Evolutionary conservation across 441 rosid genomes (phyloP).

Genomic region (Populus hybrid): DNA sequence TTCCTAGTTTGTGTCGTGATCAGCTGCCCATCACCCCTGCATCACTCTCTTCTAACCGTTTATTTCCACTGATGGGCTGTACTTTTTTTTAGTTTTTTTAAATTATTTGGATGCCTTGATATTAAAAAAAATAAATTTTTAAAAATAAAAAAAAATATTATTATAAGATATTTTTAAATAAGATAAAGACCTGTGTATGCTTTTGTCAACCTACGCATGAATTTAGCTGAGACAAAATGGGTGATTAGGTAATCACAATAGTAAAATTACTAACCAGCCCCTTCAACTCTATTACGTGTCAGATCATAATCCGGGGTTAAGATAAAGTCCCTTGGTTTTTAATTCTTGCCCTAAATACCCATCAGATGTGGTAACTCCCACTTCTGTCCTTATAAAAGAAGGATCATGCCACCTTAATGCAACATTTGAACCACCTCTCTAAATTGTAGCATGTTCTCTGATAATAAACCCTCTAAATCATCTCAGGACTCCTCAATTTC

Average conservation of each 20-base stretch:
- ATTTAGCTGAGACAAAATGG: not conserved
- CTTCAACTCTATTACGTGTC: conserved; percentile 7
- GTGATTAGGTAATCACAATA: not conserved
- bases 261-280: conserved; percentile 24
- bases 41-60: not conserved
- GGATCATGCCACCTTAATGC: conserved; percentile 31
- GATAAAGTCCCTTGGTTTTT: no score
- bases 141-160: no score
- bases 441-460: conserved; percentile 14
- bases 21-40: conserved; percentile 4
- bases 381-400: conserved; percentile 40
- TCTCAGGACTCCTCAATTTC: conserved; percentile 4
- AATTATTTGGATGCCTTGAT: no score
- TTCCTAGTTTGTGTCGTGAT: conserved; percentile 3
- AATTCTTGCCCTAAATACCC: not conserved
- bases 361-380: not conserved
- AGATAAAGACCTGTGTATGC: not conserved
- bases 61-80: no score
- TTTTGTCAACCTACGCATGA: conserved; percentile 4
- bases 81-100: no score
- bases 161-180: no score
- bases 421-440: conserved; percentile 29
- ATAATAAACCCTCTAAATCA: conserved; percentile 2
- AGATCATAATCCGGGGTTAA: not conserved
- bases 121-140: no score